Conservation (phyloP, 352 stramenopile genomes). For the Globisporangium carolinianum region DNA sequence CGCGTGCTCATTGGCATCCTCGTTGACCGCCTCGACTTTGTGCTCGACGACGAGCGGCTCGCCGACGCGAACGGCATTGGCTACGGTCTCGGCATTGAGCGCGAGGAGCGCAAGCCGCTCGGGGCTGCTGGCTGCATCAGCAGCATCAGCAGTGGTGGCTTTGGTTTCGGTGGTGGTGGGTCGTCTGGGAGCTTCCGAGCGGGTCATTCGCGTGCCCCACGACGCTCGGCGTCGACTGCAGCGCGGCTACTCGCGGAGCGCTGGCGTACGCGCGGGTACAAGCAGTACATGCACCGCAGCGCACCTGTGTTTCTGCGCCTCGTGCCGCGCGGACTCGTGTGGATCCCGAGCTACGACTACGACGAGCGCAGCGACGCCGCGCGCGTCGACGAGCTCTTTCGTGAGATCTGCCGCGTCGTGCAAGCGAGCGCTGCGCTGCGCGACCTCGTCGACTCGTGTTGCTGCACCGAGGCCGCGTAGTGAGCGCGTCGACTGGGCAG, state of each 20-base stretch:
- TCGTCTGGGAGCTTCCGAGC: too few relatives aligned
- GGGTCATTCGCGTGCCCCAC: too few relatives aligned
- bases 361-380: conserved; percentile 38
- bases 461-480: conserved; percentile 3
- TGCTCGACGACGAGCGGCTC: conserved; percentile 67
- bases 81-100: conserved; percentile 57
- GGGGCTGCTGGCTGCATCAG: not conserved
- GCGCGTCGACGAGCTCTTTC: conserved; percentile 18
- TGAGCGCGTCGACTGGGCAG: too few relatives aligned
- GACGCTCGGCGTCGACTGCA: conserved; percentile 25
- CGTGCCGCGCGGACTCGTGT: conserved; percentile 61
- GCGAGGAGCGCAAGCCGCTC: conserved; percentile 25
- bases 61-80: conserved; percentile 54
- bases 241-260: conserved; percentile 27
- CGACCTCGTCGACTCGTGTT: conserved; percentile 1
- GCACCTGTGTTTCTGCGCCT: conserved; percentile 64
- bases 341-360: conserved; percentile 74
- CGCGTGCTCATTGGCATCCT: conserved; percentile 24
- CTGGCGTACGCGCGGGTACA: conserved; percentile 57
- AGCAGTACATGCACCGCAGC: conserved; percentile 68
- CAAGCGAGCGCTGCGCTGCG: conserved; percentile 9
- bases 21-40: conserved; percentile 44
- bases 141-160: not conserved
- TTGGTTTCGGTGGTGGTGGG: too few relatives aligned
- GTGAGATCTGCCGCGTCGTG: conserved; percentile 16